Evolutionary conservation across 2,329 filamentous ascomycete genomes (phyloP), one percentile per base, ranked within the genome.

Genomic region (Sarocladium oryzae): DNA sequence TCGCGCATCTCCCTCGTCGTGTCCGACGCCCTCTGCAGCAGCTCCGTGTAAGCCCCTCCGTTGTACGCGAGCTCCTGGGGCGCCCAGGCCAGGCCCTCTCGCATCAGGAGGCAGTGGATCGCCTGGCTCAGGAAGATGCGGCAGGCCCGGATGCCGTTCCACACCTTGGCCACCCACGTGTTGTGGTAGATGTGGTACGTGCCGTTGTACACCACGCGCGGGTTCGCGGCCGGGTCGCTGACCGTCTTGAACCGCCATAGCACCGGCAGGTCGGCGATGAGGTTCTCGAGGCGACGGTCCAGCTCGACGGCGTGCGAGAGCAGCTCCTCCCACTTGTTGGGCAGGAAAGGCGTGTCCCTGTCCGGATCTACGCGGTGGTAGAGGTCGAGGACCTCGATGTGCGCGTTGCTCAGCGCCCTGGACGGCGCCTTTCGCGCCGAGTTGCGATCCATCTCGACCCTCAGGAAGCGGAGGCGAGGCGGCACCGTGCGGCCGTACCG

Each of bases 311-410:
- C 52, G 13, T 50, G 49, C 5, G 43, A 48, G 10, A 54, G 38
- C 15, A 54, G 18, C 7, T 10, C 18, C 24, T 51, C 40, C 52
- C 52, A 54, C 35, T 49, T 20, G 9, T 13, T 28, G 10, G 30
- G 32, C 13, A 51, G 50, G 15, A 49, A 49, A 8, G 50, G 49
- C 4, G 33, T 33, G 8, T 38, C 35, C 1, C 45, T 20, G 15
- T 54, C 41, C 6, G 50, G 52, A 24, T 24, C 28, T 3, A 49
- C 41, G 3, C 24, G 32, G 21, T 51, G 52, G 30, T 38, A 51
- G 20, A 54, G 36, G 28, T 54, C 52, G 32, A 54, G 40, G 11
- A 51, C 52, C n/a, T 54, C 52, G 18, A 52, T 50, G 26, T 54
- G 52, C 11, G 50, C 50, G 24, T 30, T 49, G 28, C 40, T 41